Percentiles rank a stretch among this genome's conserved stretches.
These are phyloP conservation scores for Mycena maculata DNA, from an alignment of 768 basidiomycete species.

Conservation along the genomic window DNA sequence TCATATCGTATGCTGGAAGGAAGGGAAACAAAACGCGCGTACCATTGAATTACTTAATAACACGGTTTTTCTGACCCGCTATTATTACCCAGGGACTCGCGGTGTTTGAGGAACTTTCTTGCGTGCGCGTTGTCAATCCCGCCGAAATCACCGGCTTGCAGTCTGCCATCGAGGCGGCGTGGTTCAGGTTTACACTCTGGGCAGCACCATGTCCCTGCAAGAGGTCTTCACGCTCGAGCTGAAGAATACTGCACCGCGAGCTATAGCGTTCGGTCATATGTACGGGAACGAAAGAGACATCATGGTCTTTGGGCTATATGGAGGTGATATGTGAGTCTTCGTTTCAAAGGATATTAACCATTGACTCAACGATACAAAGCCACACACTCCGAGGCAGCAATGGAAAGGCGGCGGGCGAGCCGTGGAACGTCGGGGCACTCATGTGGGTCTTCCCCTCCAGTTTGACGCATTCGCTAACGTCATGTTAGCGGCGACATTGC, in stretches of 20 bases:
- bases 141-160: constrained; percentile 37
- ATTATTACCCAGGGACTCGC: constrained; percentile 12
- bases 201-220: constrained; percentile 26
- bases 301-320: too few species aligned
- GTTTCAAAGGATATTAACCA: neutral
- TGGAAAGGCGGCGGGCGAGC: constrained; percentile 17
- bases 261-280: constrained; percentile 34
- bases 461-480: constrained; percentile 3
- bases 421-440: constrained; percentile 27
- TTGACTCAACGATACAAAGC: constrained; percentile 18
- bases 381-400: constrained; percentile 32
- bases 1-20: constrained; percentile 34
- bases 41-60: constrained; percentile 23
- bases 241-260: constrained; percentile 29
- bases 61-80: constrained; percentile 6
- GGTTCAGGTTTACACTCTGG: constrained; percentile 32
- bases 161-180: constrained; percentile 33
- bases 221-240: constrained; percentile 34
- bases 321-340: constrained; percentile 35
- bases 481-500: constrained; percentile 26
- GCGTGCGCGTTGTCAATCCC: constrained; percentile 28
- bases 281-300: constrained; percentile 25
- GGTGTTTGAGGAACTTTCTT: constrained; percentile 32
- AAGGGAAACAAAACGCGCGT: constrained; percentile 18
- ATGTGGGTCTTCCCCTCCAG: constrained; percentile 32